Base-by-base conservation (phyloP, 768 basidiomycete genomes). In the Leccinum disarticulatum region DNA sequence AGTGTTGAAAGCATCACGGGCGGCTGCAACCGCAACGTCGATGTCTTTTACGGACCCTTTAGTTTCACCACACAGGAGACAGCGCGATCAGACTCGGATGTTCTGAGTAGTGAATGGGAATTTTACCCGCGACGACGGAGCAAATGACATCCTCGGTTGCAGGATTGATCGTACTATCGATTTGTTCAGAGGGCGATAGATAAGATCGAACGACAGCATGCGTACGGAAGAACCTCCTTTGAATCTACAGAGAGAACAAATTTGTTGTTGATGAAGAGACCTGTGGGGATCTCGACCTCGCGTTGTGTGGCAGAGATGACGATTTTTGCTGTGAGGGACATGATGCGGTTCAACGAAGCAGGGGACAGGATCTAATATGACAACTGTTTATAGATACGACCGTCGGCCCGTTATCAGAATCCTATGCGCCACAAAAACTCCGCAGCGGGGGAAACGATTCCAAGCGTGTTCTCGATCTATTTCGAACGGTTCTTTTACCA, bases 201-300 rank as follows among this genome's bases (percentile, higher is more conserved):
- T 55, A 19, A 30, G 28, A 63, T 59, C 62, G 28, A 51, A 53
- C 14, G 55, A 43, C 22, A 51, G 38, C 0, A 53, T 46, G 73
- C 85, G 64, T 65, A 91, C 90, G 82, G 70, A 69, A 93, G 84
- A 48, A 79, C 71, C 57, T 89, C 87, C 14, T 77, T 68, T 33
- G 85, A 88, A 66, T 91, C 88, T 27, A 81, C 79, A 6, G 90
- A 91, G n/a, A 85, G 72, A 30, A 91, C 88, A 67, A 93, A 95
- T 69, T 93, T 83, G 71, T 92, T 93, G 79, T 95, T 87, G 76
- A 98, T 95, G 78, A 92, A 98, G 27, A 96, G 80, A 17, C 93
- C 93, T 7, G 90, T 92, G 10, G 87, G 87, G 38, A 95, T 80
- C 36, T 77, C 77, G 53, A 92, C 77, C 66, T 77, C 69, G 71